Conservation (phyloP, 495 filamentous ascomycete species). For the Diplogelasinospora grovesii region DNA sequence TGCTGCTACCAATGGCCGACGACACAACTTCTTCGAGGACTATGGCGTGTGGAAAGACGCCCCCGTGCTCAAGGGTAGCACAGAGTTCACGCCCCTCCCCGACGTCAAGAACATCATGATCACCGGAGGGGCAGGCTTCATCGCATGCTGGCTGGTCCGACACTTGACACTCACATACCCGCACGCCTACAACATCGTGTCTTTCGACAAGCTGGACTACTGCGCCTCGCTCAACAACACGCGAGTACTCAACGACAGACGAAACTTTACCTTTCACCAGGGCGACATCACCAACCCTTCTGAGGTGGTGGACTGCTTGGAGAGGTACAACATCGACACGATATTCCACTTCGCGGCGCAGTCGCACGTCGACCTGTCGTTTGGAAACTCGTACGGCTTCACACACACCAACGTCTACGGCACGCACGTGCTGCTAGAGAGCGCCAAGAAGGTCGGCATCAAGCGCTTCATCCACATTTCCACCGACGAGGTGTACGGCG, state of each 20-base stretch:
- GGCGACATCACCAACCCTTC: slow-evolving; percentile 60
- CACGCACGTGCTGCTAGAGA: slow-evolving; percentile 66
- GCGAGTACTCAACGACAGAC: slow-evolving; percentile 46
- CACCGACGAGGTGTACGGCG: slow-evolving; percentile 75
- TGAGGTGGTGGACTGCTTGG: slow-evolving; percentile 53
- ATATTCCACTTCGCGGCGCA: slow-evolving; percentile 73
- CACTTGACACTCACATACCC: slow-evolving; percentile 62
- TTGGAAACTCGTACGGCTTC: slow-evolving; percentile 65
- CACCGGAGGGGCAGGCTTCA: slow-evolving; percentile 67
- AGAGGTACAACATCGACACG: slow-evolving; percentile 60
- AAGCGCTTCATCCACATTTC: slow-evolving; percentile 65
- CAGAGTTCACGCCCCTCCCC: slow-evolving; percentile 53
- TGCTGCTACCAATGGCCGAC: slow-evolving; percentile 1
- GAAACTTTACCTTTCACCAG: slow-evolving; percentile 69
- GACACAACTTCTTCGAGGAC: slow-evolving; percentile 43
- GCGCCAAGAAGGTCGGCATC: slow-evolving; percentile 55
- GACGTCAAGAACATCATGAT: slow-evolving; percentile 67
- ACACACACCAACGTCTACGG: slow-evolving; percentile 66
- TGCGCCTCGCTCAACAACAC: slow-evolving; percentile 68
- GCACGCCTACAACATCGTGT: slow-evolving; percentile 63
- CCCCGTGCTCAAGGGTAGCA: slow-evolving; percentile 56
- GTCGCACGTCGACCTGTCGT: slow-evolving; percentile 66
- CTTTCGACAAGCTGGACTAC: slow-evolving; percentile 72
- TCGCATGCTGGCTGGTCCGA: slow-evolving; percentile 68
- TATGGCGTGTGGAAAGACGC: slow-evolving; percentile 58